Evolutionary conservation across 2,329 filamentous ascomycete species (phyloP).

Genomic region (Talaromyces sp.): DNA sequence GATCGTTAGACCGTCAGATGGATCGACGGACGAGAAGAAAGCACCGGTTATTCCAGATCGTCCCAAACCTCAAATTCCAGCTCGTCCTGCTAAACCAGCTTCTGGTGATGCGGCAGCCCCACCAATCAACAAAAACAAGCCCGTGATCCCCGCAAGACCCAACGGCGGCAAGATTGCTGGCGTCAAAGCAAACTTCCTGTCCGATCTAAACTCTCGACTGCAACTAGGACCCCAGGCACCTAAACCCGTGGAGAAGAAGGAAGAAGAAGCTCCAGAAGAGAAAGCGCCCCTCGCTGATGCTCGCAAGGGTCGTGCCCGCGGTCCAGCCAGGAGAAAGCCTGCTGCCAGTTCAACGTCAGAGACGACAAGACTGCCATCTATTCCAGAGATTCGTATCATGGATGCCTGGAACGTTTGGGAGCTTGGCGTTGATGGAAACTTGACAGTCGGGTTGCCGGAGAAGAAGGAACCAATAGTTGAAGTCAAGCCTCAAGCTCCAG

Average conservation of each 20-base stretch:
- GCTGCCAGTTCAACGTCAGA: constrained; percentile 49
- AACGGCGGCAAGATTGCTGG: constrained; percentile 83
- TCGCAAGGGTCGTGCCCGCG: constrained; percentile 82
- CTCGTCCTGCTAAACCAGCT: constrained; percentile 56
- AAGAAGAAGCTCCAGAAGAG: constrained; percentile 58
- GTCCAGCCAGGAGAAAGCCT: constrained; percentile 72
- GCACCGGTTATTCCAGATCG: constrained; percentile 54
- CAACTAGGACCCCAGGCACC: constrained; percentile 75
- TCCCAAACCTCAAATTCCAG: constrained; percentile 64
- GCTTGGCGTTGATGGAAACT: constrained; percentile 32
- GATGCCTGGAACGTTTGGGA: constrained; percentile 42
- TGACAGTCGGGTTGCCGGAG: constrained; percentile 20
- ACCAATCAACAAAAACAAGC: constrained; percentile 66
- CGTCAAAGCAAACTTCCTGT: constrained; percentile 87
- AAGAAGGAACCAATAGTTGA: constrained; percentile 7
- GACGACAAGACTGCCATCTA: constrained; percentile 27
- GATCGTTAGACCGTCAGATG: constrained; percentile 28
- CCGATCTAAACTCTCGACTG: constrained; percentile 84
- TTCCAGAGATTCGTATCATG: constrained; percentile 39
- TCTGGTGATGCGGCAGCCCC: constrained; percentile 33
- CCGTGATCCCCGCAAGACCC: constrained; percentile 73
- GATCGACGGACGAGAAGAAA: constrained; percentile 49
- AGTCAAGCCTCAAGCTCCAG: constrained; percentile 17
- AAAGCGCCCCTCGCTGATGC: constrained; percentile 82
- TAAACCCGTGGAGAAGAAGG: constrained; percentile 64